Evolutionary conservation across 495 filamentous ascomycete species (phyloP), one percentile per base, ranked within the genome.

Genomic region (Penicillium soppii): DNA sequence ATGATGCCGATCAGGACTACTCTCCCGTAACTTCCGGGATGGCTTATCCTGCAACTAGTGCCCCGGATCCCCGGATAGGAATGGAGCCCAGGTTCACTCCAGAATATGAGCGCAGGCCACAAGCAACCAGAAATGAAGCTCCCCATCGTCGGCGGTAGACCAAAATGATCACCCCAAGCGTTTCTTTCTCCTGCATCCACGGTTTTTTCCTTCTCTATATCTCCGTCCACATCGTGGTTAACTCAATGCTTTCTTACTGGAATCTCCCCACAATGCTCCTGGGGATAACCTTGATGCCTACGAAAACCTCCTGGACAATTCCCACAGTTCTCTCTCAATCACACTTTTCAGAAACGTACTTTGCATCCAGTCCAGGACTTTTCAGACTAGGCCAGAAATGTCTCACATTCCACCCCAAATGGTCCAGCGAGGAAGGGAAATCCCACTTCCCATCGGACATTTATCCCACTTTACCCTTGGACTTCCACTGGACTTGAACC

Each of bases 31-130:
- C 74, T 25, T 64, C 72, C 42, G 71, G 68, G 58, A 75, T 74
- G 50, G 56, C 62, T 37, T 75, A 75, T 55, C 71, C 72, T 62
- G 38, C 72, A 55, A 72, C 71, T 43, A 68, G 72, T 59, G 72
- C 70, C 62, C 65, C 71, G 58, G 73, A 76, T 49, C 63, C 70
- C 46, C 72, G 73, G 66, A 71, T 75, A 69, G 69, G 66, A 73
- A 74, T 76, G 71, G 73, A 74, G 33, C 61, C 70, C 45, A 76
- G 73, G 71, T 77, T 73, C 52, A 74, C 70, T 50, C 69, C 73
- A 56, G 72, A 74, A 49, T 74, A 70, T 56, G 72, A 73, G 52
- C 69, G 70, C 63, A 73, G 71, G 61, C 72, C 69, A 55, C 72
- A 72, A 57, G 58, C 70, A 54, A 58, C 73, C 58, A 60, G 70